phyloP scores from a whole-genome alignment of 2,329 filamentous ascomycete genomes.

The Magnaporthiopsis incrustans region DNA sequence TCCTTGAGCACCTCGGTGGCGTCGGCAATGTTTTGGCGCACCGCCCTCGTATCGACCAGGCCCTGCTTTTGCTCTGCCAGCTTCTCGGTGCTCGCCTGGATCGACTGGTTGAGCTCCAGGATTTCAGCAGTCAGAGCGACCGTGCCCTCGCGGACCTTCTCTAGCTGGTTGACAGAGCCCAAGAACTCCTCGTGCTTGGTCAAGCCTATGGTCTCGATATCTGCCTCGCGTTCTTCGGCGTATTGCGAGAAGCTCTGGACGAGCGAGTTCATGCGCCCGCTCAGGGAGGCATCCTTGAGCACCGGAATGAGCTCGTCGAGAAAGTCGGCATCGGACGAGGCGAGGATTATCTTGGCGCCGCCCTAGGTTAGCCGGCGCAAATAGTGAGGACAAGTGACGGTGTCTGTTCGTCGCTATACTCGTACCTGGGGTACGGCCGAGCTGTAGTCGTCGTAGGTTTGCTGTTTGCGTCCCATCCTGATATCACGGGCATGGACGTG shows the following conservation, averaged over 20 bases:
- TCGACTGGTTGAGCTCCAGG: conserved; percentile 84
- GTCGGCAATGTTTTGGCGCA: conserved; percentile 93
- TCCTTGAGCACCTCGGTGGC: conserved; percentile 82
- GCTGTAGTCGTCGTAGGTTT: conserved; percentile 20
- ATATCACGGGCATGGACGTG: background rate
- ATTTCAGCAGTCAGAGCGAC: conserved; percentile 86
- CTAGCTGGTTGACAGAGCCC: conserved; percentile 86
- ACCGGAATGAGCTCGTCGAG: conserved; percentile 92
- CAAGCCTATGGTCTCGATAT: conserved; percentile 91
- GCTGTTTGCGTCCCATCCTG: conserved; percentile 17
- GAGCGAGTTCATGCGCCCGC: conserved; percentile 64
- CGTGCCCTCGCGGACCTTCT: conserved; percentile 83
- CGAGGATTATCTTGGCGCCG: conserved; percentile 69
- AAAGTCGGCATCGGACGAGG: conserved; percentile 86
- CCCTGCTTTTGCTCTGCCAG: conserved; percentile 91
- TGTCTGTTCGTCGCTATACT: background rate
- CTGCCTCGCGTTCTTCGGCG: conserved; percentile 75
- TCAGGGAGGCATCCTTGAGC: conserved; percentile 78
- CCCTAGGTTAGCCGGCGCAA: background rate
- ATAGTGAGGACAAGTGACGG: background rate
- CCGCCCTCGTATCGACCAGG: conserved; percentile 82
- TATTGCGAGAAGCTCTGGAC: conserved; percentile 74
- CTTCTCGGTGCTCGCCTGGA: conserved; percentile 90
- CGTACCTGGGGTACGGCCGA: conserved; percentile 18
- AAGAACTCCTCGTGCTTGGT: conserved; percentile 97